These are phyloP conservation scores for Pleurotus cornucopiae DNA, from an alignment of 768 basidiomycete species.

Conservation along the genomic window DNA sequence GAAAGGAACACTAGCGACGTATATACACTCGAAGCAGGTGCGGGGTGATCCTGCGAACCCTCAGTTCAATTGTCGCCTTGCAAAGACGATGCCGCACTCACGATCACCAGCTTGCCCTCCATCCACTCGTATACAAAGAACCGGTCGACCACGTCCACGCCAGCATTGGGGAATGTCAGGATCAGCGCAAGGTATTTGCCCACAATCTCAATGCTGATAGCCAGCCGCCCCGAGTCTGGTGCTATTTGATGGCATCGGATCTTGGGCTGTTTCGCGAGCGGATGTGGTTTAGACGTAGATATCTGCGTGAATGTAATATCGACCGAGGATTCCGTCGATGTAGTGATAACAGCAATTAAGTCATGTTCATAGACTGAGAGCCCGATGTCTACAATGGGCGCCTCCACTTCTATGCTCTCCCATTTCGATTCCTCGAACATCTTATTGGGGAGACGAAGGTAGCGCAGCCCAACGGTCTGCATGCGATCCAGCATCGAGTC, in stretches of 20 bases:
- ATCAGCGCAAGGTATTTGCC: constrained; percentile 39
- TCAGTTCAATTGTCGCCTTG: too few relatives aligned
- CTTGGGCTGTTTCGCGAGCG: constrained; percentile 8
- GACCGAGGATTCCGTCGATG: constrained; percentile 22
- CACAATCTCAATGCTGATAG: constrained; percentile 41
- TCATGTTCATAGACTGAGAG: constrained; percentile 40
- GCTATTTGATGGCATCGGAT: constrained; percentile 2
- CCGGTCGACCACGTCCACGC: constrained; percentile 12
- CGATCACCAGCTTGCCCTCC: constrained; percentile 29
- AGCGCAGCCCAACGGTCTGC: constrained; percentile 24
- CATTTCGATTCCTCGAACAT: constrained; percentile 22
- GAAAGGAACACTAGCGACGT: constrained; percentile 29
- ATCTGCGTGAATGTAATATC: constrained; percentile 15
- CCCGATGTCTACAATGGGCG: constrained; percentile 37
- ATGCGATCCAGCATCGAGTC: not conserved
- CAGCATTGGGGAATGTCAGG: constrained; percentile 22
- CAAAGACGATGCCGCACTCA: constrained; percentile 14
- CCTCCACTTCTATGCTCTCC: constrained; percentile 22
- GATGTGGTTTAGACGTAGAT: constrained; percentile 16
- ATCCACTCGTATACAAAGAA: constrained; percentile 44
- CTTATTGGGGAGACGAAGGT: constrained; percentile 26
- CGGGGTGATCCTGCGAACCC: constrained; percentile 13
- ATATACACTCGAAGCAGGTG: constrained; percentile 22
- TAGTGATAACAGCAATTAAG: constrained; percentile 35
- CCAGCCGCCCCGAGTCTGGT: constrained; percentile 14